Conservation (phyloP, 1,284 basidiomycete genomes). For the Cerioporus squamosus region DNA sequence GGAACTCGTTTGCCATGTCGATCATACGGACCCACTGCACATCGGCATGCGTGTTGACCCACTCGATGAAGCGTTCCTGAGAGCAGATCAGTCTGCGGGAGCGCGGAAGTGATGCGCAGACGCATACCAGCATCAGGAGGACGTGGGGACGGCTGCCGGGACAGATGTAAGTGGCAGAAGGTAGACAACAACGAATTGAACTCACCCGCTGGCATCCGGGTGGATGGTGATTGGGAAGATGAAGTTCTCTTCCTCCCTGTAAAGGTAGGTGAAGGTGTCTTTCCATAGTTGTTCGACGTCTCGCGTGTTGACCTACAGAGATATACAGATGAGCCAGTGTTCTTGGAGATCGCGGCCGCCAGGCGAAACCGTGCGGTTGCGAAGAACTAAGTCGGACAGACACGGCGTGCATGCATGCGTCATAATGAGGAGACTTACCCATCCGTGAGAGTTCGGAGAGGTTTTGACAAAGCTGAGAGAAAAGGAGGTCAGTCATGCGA, state of each 20-base stretch:
- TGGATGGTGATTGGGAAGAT: conserved; percentile 78
- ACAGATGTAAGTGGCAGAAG: background rate
- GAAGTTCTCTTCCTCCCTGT: conserved; percentile 73
- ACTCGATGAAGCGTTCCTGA: conserved; percentile 78
- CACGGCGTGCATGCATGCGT: too few relatives aligned
- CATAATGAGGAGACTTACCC: conserved; percentile 4
- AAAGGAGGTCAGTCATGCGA: background rate
- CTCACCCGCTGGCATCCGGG: conserved; percentile 77
- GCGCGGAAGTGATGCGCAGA: background rate
- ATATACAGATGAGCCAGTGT: background rate
- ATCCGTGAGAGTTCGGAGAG: conserved; percentile 14
- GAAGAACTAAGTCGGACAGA: too few relatives aligned
- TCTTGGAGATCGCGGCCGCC: too few relatives aligned
- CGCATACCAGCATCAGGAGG: conserved; percentile 67
- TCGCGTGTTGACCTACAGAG: conserved; percentile 60
- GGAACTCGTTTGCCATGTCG: conserved; percentile 63
- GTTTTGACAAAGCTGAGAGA: conserved; percentile 2
- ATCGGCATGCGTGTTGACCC: conserved; percentile 57
- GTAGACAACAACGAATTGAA: background rate
- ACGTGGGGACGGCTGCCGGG: conserved; percentile 51
- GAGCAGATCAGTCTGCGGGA: background rate
- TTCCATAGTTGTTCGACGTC: conserved; percentile 81
- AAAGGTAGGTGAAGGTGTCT: conserved; percentile 74
- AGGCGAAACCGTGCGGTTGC: too few relatives aligned
- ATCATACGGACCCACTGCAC: conserved; percentile 59